Evolutionary conservation across 352 stramenopile genomes (phyloP).

Genomic region (Phytophthora brassicae): DNA sequence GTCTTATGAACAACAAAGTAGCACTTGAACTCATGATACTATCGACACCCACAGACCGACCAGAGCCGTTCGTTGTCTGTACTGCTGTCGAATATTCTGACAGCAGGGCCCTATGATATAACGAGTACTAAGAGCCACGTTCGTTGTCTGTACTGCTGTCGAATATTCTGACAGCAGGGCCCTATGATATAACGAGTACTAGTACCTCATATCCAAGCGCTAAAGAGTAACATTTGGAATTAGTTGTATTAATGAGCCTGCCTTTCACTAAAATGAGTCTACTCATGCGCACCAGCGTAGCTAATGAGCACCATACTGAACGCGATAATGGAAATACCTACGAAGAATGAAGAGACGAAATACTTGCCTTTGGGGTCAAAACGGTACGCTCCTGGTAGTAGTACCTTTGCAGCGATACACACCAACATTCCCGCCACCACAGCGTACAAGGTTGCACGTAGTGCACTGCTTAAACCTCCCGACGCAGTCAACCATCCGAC

Average conservation of each 20-base stretch:
- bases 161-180: not conserved
- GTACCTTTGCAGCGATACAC: conserved; percentile 90
- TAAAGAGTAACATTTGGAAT: not conserved
- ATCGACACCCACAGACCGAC: not conserved
- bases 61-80: not conserved
- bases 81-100: not conserved
- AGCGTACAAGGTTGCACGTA: conserved; percentile 90
- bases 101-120: not conserved
- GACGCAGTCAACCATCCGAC: conserved; percentile 60
- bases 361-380: conserved; percentile 89
- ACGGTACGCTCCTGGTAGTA: conserved; percentile 89
- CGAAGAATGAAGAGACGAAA: conserved; percentile 85
- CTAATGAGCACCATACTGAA: conserved; percentile 87
- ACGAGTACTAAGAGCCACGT: not conserved
- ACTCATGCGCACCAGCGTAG: conserved; percentile 53
- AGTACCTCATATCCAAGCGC: not conserved
- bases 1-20: conserved; percentile 10
- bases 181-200: not conserved
- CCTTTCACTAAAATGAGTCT: not conserved
- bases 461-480: conserved; percentile 53
- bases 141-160: not conserved
- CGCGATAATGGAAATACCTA: conserved; percentile 88
- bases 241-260: not conserved
- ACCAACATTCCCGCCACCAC: conserved; percentile 93
- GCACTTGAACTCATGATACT: not conserved